Percentiles rank a stretch among this genome's conserved stretches.
Evolutionary conservation across 202 grass and related monocot species (phyloP).

Genomic region (Digitaria exilis): DNA sequence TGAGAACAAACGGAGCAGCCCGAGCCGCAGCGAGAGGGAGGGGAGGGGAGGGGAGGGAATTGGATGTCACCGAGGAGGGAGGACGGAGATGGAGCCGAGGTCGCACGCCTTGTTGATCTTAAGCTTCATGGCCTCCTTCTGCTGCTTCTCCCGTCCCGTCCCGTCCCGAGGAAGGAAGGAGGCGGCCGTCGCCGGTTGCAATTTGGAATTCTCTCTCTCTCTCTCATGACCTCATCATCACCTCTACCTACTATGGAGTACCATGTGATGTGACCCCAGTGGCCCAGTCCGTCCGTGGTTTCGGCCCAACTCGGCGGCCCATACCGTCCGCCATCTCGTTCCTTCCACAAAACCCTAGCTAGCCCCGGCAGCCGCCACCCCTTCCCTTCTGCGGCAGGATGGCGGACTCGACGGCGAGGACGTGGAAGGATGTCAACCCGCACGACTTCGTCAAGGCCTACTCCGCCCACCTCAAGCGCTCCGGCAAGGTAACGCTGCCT

Average conservation of each 20-base stretch:
- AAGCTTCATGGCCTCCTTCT: slow-evolving; percentile 65
- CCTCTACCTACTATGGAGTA: too few relatives aligned
- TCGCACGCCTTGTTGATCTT: slow-evolving; percentile 98
- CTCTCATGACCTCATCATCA: too few relatives aligned
- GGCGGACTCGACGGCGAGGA: slow-evolving; percentile 48
- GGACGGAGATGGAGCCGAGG: slow-evolving; percentile 92
- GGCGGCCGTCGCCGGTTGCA: not conserved
- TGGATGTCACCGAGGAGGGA: slow-evolving; percentile 69
- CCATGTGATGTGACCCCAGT: too few relatives aligned
- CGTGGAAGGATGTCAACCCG: slow-evolving; percentile 62
- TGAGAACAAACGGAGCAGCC: not conserved
- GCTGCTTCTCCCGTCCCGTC: too few relatives aligned
- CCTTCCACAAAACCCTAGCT: too few relatives aligned
- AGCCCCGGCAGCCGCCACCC: too few relatives aligned
- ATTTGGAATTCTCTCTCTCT: slow-evolving; percentile 60
- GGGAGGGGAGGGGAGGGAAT: not conserved
- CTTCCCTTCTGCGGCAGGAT: too few relatives aligned
- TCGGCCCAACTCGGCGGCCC: too few relatives aligned
- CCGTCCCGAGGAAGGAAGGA: not conserved
- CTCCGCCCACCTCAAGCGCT: slow-evolving; percentile 66
- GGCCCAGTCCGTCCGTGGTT: too few relatives aligned
- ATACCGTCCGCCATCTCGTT: too few relatives aligned
- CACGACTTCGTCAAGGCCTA: slow-evolving; percentile 70
- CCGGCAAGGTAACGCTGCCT: slow-evolving; percentile 48
- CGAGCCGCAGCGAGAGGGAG: not conserved